Percentiles rank a stretch among this genome's conserved stretches.
These are phyloP conservation scores for Suillus ampliporus DNA, from an alignment of 768 basidiomycete species.

Conservation along the genomic window DNA sequence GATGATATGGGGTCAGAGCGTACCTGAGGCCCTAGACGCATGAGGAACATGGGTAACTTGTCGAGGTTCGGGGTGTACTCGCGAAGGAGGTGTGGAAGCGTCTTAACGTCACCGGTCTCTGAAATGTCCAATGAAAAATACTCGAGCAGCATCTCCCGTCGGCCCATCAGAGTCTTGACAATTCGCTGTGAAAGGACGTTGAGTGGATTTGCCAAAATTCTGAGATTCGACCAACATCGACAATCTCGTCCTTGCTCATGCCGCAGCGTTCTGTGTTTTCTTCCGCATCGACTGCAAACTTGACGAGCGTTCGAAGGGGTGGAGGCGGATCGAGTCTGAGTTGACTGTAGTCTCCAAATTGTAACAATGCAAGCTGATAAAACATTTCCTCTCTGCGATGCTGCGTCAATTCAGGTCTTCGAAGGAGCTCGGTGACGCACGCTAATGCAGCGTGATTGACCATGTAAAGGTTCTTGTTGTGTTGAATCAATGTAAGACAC, in stretches of 20 bases:
- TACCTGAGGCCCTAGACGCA: constrained; percentile 93
- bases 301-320: constrained; percentile 67
- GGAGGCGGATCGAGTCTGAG: constrained; percentile 87
- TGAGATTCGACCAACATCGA: constrained; percentile 57
- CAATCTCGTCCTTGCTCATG: constrained; percentile 64
- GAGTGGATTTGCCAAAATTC: neutral
- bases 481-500: constrained; percentile 83
- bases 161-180: constrained; percentile 57
- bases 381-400: constrained; percentile 84
- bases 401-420: constrained; percentile 4
- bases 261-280: constrained; percentile 54
- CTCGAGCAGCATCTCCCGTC: constrained; percentile 86
- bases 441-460: constrained; percentile 85
- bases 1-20: constrained; percentile 1
- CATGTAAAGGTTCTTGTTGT: constrained; percentile 87
- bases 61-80: constrained; percentile 93
- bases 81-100: constrained; percentile 79
- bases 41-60: constrained; percentile 85
- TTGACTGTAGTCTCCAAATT: constrained; percentile 84
- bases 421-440: constrained; percentile 51
- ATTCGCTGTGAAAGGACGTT: constrained; percentile 56
- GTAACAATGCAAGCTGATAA: constrained; percentile 90
- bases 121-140: constrained; percentile 87
- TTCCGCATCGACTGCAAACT: constrained; percentile 79
- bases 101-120: constrained; percentile 68